Percentiles rank a stretch among this genome's conserved stretches.
These are phyloP conservation scores for Colletotrichum chrysophilum DNA, from an alignment of 2,329 filamentous ascomycete genomes.

Conservation along the genomic window DNA sequence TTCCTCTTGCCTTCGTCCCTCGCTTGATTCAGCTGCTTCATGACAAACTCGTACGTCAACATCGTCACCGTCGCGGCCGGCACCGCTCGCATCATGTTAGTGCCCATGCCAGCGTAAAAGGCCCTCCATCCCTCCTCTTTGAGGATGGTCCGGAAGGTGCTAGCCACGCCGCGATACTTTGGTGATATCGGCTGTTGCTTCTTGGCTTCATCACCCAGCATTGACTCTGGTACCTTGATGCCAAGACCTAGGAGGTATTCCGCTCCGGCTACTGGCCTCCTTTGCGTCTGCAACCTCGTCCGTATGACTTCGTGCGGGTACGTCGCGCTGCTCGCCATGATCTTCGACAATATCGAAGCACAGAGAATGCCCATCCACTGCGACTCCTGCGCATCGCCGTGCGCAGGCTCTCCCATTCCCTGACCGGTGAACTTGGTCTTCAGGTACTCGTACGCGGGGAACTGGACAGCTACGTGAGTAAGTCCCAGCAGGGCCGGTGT, in stretches of 20 bases:
- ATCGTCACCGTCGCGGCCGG: conserved; percentile 97
- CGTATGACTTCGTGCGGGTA: conserved; percentile 97
- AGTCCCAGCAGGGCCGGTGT: conserved; percentile 90
- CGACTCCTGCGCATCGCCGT: conserved; percentile 60
- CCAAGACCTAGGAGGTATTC: conserved; percentile 57
- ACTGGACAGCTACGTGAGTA: conserved; percentile 95
- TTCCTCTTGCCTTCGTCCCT: conserved; percentile 44
- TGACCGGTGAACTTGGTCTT: conserved; percentile 90
- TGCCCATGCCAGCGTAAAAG: conserved; percentile 96
- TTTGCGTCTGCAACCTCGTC: conserved; percentile 92
- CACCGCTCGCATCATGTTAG: conserved; percentile 95
- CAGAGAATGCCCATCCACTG: conserved; percentile 86
- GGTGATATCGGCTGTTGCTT: conserved; percentile 36
- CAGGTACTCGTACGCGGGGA: conserved; percentile 93
- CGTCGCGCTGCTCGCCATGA: conserved; percentile 91
- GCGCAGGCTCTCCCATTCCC: conserved; percentile 75
- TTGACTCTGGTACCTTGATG: conserved; percentile 43
- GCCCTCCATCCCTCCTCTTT: conserved; percentile 93
- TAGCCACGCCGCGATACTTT: conserved; percentile 79
- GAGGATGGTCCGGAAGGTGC: conserved; percentile 84
- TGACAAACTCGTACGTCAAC: conserved; percentile 89
- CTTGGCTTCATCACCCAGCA: conserved; percentile 43
- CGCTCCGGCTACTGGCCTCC: conserved; percentile 67
- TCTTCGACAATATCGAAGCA: conserved; percentile 92
- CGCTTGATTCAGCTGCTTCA: conserved; percentile 55